Base-by-base conservation (phyloP, 2,329 filamentous ascomycete genomes). In the Fusarium nisikadoi region DNA sequence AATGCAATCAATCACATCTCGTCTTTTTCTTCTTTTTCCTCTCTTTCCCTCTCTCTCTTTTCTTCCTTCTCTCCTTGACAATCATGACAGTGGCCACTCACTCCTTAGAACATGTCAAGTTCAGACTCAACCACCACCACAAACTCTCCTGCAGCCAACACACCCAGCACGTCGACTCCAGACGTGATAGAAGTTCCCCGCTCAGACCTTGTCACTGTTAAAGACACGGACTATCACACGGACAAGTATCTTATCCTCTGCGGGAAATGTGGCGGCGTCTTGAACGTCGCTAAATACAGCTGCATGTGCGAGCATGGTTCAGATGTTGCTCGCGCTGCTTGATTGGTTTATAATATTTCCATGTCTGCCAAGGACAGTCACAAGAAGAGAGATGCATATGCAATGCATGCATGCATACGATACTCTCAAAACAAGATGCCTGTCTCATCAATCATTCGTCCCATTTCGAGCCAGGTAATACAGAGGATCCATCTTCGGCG, bases 321-420 rank as follows among this genome's bases (percentile, higher is more conserved):
- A 17, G 65, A 69, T 38, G 66, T 13, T 69, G 66, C 65, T 38
- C 66, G 52, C 10, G 66, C 66, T 14, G 65, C 66, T 59, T 69
- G 58, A 60, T 64, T 23, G 12, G 25, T 38, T 46, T 55, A n/a
- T 39, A 38, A 23, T 14, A 43, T 19, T n/a, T 42, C 23, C 14
- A 52, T 20, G n/a, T 45, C 29, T 20, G 7, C 27, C n/a, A 25
- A 17, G 35, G 50, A 14, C 14, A 16, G 27, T 33, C 27, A 29
- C 20, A 49, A 33, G 9, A 23, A 49, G 16, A 10, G 14, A 49
- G 3, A 17, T 10, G 20, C 29, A 31, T 12, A 47, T 16, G 6
- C 27, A n/a, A 25, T 25, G 5, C 31, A n/a, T 29, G 27, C 10
- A 47, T 16, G 6, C 27, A n/a, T 47, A n/a, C 27, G 27, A 5